A percentile compares a stretch with the other conserved stretches of the same genome.
Conservation (phyloP, 2,329 filamentous ascomycete species). For the Epicoccum sorghinum region DNA sequence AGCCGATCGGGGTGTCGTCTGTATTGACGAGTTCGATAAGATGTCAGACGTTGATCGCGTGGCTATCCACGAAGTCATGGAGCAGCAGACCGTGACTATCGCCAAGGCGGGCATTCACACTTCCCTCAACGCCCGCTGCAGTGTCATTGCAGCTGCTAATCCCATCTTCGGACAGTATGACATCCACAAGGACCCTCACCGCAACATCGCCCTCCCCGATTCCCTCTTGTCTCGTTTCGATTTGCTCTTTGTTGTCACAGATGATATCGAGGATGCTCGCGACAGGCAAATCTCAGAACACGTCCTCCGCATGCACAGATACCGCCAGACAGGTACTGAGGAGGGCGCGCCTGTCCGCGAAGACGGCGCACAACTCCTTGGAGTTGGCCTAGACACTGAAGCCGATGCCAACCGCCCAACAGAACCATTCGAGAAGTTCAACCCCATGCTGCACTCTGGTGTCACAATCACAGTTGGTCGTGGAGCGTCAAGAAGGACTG, state of each 20-base stretch:
- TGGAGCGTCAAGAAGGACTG: conserved; percentile 75
- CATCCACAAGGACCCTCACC: conserved; percentile 96
- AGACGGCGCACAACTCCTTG: conserved; percentile 79
- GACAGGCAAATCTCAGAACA: conserved; percentile 95
- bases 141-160: conserved; percentile 94
- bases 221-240: conserved; percentile 98
- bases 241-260: conserved; percentile 94
- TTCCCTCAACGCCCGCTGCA: conserved; percentile 93
- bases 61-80: conserved; percentile 99
- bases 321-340: conserved; percentile 88
- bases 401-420: conserved; percentile 78
- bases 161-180: conserved; percentile 99
- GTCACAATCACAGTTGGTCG: conserved; percentile 78
- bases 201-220: conserved; percentile 96
- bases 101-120: conserved; percentile 99
- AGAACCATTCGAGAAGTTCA: conserved; percentile 95
- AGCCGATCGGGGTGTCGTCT: conserved; percentile 93
- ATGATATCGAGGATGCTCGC: conserved; percentile 93
- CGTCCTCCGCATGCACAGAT: conserved; percentile 95
- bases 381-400: conserved; percentile 81
- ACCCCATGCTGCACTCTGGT: conserved; percentile 92
- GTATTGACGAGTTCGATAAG: conserved; percentile 99
- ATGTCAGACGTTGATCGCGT: conserved; percentile 99
- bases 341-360: conserved; percentile 95
- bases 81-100: conserved; percentile 98